Base-by-base conservation (phyloP, 2,329 filamentous ascomycete species). In the Dactylellina parvicollis region DNA sequence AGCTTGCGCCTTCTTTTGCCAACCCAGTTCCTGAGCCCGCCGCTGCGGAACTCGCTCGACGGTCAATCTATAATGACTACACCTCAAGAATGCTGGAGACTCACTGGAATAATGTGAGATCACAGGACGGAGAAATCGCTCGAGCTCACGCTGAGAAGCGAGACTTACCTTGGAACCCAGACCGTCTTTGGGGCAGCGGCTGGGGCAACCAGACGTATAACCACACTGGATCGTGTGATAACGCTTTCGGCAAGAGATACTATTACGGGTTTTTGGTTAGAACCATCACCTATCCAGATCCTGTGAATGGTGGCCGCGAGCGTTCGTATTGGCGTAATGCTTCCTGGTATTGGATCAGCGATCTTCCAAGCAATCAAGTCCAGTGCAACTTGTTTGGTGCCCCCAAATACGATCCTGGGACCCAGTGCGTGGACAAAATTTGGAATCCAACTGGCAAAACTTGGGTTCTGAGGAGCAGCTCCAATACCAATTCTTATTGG, bases 381-480 rank as follows among this genome's bases (percentile, higher is more conserved):
- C 8, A 42, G 9, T 67, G 62, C 20, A 20, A 67, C 32, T 30
- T 67, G 32, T 67, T 49, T 22, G 62, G 62, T 3, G 42, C 42
- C 34, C 62, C 62, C 34, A 67, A 67, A 16, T 67, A 67, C 22
- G 16, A 14, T 7, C 50, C 62, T 26, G 52, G 62, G 5, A 67
- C 50, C 5, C 62, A 67, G 24, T 67, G 62, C 10, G 34, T 59
- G 20, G 62, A 67, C 10, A 57, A 59, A 10, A 67, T 67, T 16
- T 67, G 62, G 62, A 67, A 67, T 24, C 62, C 62, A 12, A 56
- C 60, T 4, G 46, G 44, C 3, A 40, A 36, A 14, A 34, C 32
- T 3, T 69, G 64, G 64, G 44, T 60, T 16, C n/a, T 20, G 20
- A 57, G 64, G 24, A 69, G 46, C 36, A 60, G 46, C 55, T 40